A percentile compares a stretch with the other conserved stretches of the same genome.
Evolutionary conservation across 2,329 filamentous ascomycete genomes (phyloP).

Genomic region (Sarocladium strictum): DNA sequence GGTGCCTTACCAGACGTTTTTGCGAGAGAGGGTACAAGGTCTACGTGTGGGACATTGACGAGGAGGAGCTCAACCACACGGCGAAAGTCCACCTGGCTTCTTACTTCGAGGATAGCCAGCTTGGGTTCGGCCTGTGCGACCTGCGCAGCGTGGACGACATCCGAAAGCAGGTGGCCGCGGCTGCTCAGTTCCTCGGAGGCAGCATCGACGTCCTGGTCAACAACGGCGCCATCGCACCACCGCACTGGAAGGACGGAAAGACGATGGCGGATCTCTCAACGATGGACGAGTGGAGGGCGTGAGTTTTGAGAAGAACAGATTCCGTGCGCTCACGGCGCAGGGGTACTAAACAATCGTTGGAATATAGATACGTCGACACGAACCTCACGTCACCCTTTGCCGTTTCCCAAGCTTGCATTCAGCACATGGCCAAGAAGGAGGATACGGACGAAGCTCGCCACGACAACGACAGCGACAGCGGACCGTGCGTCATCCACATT

Average conservation of each 20-base stretch:
- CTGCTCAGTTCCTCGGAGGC: conserved; percentile 28
- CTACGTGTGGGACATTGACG: conserved; percentile 37
- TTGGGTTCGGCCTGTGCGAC: conserved; percentile 33
- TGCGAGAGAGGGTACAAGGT: conserved; percentile 34
- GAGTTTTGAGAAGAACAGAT: background rate
- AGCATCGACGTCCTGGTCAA: conserved; percentile 33
- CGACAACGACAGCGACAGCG: conserved; percentile 18
- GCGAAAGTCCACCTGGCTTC: conserved; percentile 22
- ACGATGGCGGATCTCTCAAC: conserved; percentile 38
- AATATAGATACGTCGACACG: conserved; percentile 32
- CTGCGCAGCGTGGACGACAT: conserved; percentile 31
- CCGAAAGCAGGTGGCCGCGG: conserved; percentile 26
- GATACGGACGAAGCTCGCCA: background rate
- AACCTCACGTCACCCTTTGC: conserved; percentile 41
- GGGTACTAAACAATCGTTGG: no score
- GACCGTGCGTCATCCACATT: conserved; percentile 40
- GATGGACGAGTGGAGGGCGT: conserved; percentile 37
- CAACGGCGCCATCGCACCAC: conserved; percentile 28
- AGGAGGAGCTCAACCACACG: conserved; percentile 31
- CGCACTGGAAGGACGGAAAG: conserved; percentile 35
- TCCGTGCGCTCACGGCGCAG: no score
- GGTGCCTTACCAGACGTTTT: conserved; percentile 36
- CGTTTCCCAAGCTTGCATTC: conserved; percentile 38
- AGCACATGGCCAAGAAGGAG: conserved; percentile 33
- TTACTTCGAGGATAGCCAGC: conserved; percentile 18